Evolutionary conservation across 129 eudicot species (phyloP).

Genomic region (Flaveria sonorensis): DNA sequence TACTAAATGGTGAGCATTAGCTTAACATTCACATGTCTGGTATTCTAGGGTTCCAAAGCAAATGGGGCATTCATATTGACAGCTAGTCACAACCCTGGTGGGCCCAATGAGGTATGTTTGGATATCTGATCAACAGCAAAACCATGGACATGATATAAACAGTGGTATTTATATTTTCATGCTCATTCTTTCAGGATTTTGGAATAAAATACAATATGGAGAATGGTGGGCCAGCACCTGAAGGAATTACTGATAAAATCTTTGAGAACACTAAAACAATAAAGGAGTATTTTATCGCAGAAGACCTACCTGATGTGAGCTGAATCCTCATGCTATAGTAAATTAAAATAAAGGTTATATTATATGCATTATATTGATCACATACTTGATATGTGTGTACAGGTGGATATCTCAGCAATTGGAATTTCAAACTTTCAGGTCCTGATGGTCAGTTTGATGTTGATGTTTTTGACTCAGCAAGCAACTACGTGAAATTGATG

Average conservation of each 20-base stretch:
- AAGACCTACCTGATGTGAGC: conserved; percentile 88
- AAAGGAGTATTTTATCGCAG: conserved; percentile 87
- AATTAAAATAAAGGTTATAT: neutral
- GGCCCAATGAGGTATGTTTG: conserved; percentile 82
- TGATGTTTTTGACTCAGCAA: conserved; percentile 90
- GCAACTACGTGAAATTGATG: conserved; percentile 86
- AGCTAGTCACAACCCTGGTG: conserved; percentile 99
- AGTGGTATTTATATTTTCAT: conserved; percentile 10
- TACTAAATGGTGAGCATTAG: conserved; percentile 2
- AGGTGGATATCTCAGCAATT: conserved; percentile 82
- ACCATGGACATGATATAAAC: neutral
- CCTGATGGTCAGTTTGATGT: conserved; percentile 93
- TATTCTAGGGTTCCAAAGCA: conserved; percentile 84
- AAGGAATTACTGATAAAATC: conserved; percentile 89
- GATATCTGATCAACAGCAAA: neutral
- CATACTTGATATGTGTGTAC: conserved; percentile 24
- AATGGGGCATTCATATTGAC: conserved; percentile 94
- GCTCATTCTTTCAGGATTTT: conserved; percentile 62
- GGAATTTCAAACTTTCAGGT: conserved; percentile 77
- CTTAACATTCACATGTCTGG: conserved; percentile 4
- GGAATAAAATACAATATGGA: conserved; percentile 99
- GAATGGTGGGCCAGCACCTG: conserved; percentile 99
- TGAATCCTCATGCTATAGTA: conserved; percentile 11
- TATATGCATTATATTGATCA: conserved; percentile 12
- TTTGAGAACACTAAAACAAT: conserved; percentile 86